Evolutionary conservation across 257 asterid genomes (phyloP).

Genomic region (Vinca minor): DNA sequence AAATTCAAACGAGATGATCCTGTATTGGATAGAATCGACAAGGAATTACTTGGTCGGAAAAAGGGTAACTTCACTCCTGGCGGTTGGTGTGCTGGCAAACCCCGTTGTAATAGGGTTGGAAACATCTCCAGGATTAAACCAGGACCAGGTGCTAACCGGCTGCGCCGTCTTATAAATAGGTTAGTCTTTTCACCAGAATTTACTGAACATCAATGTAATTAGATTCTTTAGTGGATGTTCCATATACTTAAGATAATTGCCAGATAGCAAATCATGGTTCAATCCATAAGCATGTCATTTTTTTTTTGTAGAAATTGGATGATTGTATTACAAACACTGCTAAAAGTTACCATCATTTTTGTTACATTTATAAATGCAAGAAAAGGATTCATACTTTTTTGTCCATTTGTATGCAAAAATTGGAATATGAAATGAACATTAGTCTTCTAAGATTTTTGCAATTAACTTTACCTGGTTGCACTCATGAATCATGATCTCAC

Average conservation of each 20-base stretch:
- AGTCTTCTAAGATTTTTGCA: neutral
- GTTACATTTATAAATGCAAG: neutral
- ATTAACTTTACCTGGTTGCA: too few species aligned
- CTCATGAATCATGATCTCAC: too few species aligned
- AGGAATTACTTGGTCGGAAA: slow-evolving; percentile 46
- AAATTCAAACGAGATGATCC: slow-evolving; percentile 57
- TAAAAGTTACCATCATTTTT: slow-evolving; percentile 3
- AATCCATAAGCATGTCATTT: neutral
- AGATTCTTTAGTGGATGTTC: slow-evolving; percentile 20
- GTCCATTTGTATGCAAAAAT: neutral
- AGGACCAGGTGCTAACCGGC: slow-evolving; percentile 64
- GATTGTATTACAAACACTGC: neutral
- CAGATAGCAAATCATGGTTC: neutral
- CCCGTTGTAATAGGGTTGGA: slow-evolving; percentile 67
- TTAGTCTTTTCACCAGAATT: slow-evolving; percentile 27
- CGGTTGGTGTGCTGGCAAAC: slow-evolving; percentile 79
- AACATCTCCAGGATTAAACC: slow-evolving; percentile 46
- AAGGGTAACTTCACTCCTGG: slow-evolving; percentile 77
- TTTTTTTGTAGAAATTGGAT: slow-evolving; percentile 11
- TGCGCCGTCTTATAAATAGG: slow-evolving; percentile 47
- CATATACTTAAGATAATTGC: slow-evolving; percentile 11
- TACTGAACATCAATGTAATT: slow-evolving; percentile 49
- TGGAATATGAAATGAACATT: neutral
- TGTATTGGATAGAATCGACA: slow-evolving; percentile 58
- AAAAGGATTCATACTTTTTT: neutral